Evolutionary conservation across 148 eudicot genomes (phyloP), one percentile per base, ranked within the genome.

Genomic region (Dysphania ambrosioides): DNA sequence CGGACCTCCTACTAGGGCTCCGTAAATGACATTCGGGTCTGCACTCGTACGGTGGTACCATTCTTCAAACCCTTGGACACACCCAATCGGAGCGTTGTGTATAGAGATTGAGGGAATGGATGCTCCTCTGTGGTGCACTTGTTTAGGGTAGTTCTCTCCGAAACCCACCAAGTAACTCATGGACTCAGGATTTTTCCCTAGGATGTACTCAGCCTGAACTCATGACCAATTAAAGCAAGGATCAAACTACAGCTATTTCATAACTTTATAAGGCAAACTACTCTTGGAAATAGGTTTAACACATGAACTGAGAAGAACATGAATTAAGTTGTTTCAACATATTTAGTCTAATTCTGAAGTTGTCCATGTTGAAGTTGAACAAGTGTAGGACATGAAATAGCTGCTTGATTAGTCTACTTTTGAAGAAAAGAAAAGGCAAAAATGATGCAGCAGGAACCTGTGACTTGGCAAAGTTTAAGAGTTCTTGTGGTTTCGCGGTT

Each of bases 1-100:
- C 0, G 98, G 98, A 42, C 97, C 98, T 63, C 97, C 98, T 1
- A 94, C 93, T 3, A 94, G 85, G 36, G 78, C 98, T 24, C 97
- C 97, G 1, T 83, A 38, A 24, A 94, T 41, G 41, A 90, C 77
- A 64, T 94, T 91, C 0, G 98, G 98, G 75, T 94, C 82, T 1
- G 85, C 68, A 10, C 66, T 67, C 9, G 83, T 41, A 21, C 85
- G 82, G 51, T 78, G 85, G 74, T 89, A 93, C 98, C 98, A 93
- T 27, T 75, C 61, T 41, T 93, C 97, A 53, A 81, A 91, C 44
- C 98, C 98, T 72, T 88, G 77, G 16, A 85, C 88, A 68, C 98
- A 93, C 34, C 91, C 89, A 3, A 91, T 86, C 1, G 61, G 12
- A 2, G 86, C 68, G 7, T 58, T 82, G 24, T 83, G 82, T 35